Conservation (phyloP, 2,329 filamentous ascomycete genomes). For the Esteya vermicola region DNA sequence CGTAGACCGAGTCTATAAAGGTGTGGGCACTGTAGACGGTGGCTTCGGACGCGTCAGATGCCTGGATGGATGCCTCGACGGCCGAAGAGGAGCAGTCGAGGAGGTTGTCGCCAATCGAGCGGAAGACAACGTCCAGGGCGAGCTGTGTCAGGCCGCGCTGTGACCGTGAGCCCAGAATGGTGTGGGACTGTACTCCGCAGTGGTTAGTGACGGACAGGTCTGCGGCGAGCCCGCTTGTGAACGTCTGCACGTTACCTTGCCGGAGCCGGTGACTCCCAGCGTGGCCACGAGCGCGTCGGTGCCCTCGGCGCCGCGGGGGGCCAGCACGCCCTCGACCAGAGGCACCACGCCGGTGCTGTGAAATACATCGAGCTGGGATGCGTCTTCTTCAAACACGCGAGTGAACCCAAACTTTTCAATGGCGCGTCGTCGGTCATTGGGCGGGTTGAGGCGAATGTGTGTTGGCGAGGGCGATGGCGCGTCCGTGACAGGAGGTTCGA, state of each 20-base stretch:
- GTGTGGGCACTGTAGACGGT: slow-evolving; percentile 57
- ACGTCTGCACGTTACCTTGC: slow-evolving; percentile 53
- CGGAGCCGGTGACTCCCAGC: slow-evolving; percentile 84
- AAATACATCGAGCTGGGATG: slow-evolving; percentile 77
- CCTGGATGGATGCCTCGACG: slow-evolving; percentile 58
- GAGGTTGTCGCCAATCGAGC: slow-evolving; percentile 60
- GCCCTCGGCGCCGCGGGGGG: slow-evolving; percentile 57
- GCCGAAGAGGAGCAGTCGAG: slow-evolving; percentile 46
- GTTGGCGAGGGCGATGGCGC: slow-evolving; percentile 33
- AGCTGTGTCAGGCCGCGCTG: slow-evolving; percentile 88
- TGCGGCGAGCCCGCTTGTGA: too few species aligned
- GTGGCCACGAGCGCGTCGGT: slow-evolving; percentile 85
- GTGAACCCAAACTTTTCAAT: slow-evolving; percentile 94
- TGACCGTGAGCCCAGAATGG: slow-evolving; percentile 74
- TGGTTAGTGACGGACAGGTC: too few species aligned
- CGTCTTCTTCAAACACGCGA: slow-evolving; percentile 76
- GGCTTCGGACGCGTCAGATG: slow-evolving; percentile 70
- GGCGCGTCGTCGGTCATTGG: slow-evolving; percentile 72
- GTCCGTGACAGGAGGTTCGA: slow-evolving; percentile 40
- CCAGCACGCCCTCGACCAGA: slow-evolving; percentile 70
- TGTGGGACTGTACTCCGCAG: slow-evolving; percentile 96
- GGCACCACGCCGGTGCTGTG: slow-evolving; percentile 60
- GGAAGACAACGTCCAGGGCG: slow-evolving; percentile 77
- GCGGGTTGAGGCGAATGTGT: slow-evolving; percentile 65
- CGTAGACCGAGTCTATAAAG: slow-evolving; percentile 69